These are phyloP conservation scores for Aspergillus sojae DNA, from an alignment of 2,329 filamentous ascomycete species.

Conservation along the genomic window DNA sequence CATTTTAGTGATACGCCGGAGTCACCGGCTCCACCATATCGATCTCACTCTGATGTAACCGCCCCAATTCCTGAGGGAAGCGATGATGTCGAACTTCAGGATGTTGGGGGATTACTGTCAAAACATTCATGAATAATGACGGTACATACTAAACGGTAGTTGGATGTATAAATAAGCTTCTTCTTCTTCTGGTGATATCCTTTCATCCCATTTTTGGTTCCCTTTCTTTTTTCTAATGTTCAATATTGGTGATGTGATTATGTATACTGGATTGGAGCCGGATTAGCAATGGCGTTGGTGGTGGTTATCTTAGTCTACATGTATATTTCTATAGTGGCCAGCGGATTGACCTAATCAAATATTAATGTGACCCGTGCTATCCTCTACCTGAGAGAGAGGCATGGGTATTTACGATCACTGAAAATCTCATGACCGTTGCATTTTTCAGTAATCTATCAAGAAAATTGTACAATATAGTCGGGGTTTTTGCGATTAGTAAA, in stretches of 20 bases:
- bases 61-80: conserved; percentile 21
- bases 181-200: neutral
- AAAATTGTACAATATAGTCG: conserved; percentile 16
- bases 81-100: conserved; percentile 40
- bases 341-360: neutral
- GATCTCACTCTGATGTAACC: conserved; percentile 21
- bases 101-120: conserved; percentile 47
- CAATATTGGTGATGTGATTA: neutral
- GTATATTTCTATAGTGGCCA: neutral
- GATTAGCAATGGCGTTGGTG: conserved; percentile 20
- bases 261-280: neutral
- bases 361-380: neutral
- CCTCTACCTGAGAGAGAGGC: neutral
- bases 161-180: neutral
- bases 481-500: conserved; percentile 13
- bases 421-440: conserved; percentile 8
- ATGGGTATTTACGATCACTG: neutral
- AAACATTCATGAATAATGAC: conserved; percentile 6
- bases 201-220: neutral
- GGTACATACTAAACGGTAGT: neutral
- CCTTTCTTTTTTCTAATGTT: neutral
- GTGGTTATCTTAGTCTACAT: neutral
- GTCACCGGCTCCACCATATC: conserved; percentile 24
- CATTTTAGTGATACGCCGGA: conserved; percentile 20
- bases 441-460: conserved; percentile 8